Evolutionary conservation across 495 filamentous ascomycete species (phyloP), one percentile per base, ranked within the genome.

Genomic region (Hypoxylon subgilvum): DNA sequence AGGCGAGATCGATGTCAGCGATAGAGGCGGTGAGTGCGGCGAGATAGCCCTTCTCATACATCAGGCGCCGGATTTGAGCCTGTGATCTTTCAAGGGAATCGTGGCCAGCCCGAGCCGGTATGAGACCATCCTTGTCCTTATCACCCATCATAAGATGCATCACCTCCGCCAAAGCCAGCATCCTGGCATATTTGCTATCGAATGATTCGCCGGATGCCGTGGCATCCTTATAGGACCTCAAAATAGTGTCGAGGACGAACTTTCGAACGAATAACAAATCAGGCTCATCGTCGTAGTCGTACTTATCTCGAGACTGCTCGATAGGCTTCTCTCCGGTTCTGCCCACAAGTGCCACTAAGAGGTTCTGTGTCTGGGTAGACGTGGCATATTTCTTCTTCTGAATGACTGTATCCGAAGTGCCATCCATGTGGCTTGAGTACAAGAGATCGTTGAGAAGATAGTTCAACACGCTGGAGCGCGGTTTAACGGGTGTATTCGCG

Each of bases 11-110:
- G 49, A 99, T 87, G 61, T 99, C 94, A 9, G 94, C 91, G 61
- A 97, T 89, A 6, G 95, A 96, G n/a, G 84, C 80, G 3, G 93
- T 96, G 32, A 99, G 74, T 4, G 91, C 84, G 18, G 86, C 77
- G 46, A 97, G 90, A 71, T 94, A 97, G 47, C 93, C 90, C 69
- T 96, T 97, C 72, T 97, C 95, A 60, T 96, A 96, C 94, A 99
- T 99, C 31, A 96, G 84, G 64, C 88, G 91, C 13, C 88, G 89
- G 54, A 99, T 82, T 58, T 93, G 89, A 64, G 86, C 84, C 31
- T 89, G 84, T 3, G 86, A 82, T 7, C 76, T 59, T 14, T 69
- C 73, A 28, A 76, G 43, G 10, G 69, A 28, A 12, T 68, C 62
- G 22, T 63, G 45, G 31, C 23, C 17, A 67, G 35, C 34, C 41